Evolutionary conservation across 2,329 filamentous ascomycete genomes (phyloP), one percentile per base, ranked within the genome.

Genomic region (Aspergillus sp.): DNA sequence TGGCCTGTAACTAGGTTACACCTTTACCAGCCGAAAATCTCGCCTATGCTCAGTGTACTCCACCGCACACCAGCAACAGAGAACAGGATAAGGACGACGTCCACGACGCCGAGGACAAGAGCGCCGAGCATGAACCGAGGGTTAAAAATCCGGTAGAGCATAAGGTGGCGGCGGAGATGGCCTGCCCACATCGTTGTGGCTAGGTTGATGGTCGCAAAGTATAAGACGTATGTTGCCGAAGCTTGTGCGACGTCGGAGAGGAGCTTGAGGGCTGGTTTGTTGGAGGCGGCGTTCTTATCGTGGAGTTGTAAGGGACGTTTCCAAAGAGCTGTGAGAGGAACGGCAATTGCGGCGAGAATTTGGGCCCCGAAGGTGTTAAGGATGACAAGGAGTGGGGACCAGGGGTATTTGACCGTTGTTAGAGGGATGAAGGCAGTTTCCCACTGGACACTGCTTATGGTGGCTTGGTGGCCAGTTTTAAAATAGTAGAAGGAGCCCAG

Each of bases 391-490:
- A 98, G 70, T 0, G 93, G 93, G 0, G 87, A 90, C 90, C 90
- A 97, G 1, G 95, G 95, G 76, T 99, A 97, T 57, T 85, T 85
- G 62, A 99, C 85, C 6, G 85, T 86, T 58, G 88, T 86, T 7
- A 98, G 82, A 0, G 93, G 90, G 64, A 99, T 90, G 76, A 99
- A 99, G 3, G 92, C 93, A 19, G 86, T 85, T 77, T 99, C 95
- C 95, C 95, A 99, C 71, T 99, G 95, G 69, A 99, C 93, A 64
- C 87, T 90, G 65, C 88, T 84, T 23, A 96, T 83, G 0, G 87
- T 89, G 12, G 93, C 93, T 76, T 98, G 93, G 75, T 99, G 95
- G 60, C 95, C 95, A 0, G 95, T 99, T 72, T 96, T 97, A 85
- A 99, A 99, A 80, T 88, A 99, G 79, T 97, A 88, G 76, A 93